Base-by-base conservation (phyloP, 176 grass and related monocot genomes). In the Carex littledalei region DNA sequence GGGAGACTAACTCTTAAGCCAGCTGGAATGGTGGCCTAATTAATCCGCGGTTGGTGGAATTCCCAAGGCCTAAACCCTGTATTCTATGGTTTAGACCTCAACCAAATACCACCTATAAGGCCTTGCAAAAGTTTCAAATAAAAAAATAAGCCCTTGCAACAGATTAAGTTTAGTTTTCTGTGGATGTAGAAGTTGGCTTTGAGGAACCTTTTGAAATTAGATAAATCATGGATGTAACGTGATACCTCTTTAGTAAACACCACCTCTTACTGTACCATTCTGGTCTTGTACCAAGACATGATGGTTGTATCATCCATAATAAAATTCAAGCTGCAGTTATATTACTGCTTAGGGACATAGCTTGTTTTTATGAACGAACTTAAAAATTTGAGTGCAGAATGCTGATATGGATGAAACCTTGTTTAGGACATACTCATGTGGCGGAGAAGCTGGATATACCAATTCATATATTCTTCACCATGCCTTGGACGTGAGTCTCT, bases 381-480 rank as follows among this genome's bases (percentile, higher is more conserved):
- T 29, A 54, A 55, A 55, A 31, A 77, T 77, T 55, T 35, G 29
- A 78, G 37, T 21, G 60, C 61, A 59, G 67, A 76, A 53, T 90
- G 83, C 87, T 86, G 88, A 90, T 57, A 72, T 91, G 77, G 82
- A 45, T n/a, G 80, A 53, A 85, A 88, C 26, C 56, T 89, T 93
- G 39, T 87, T 85, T 88, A 99, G 96, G 96, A 58, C 96, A 99
- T 85, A 94, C 85, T 1, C 96, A 99, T 82, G 96, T 95, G 86
- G 96, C 96, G 16, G 96, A 99, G 84, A 88, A 84, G 13, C 70
- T 99, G 65, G 89, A 99, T 77, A 85, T 99, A 82, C 96, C 96
- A 35, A 88, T 99, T 94, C 96, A 99, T 87, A 93, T 99, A 90
- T 95, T 99, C 83, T 99, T 99, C 87, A 99, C 96, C 63, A 99